Conservation (phyloP, 2,329 filamentous ascomycete species). For the Pseudogymnoascus sp. region DNA sequence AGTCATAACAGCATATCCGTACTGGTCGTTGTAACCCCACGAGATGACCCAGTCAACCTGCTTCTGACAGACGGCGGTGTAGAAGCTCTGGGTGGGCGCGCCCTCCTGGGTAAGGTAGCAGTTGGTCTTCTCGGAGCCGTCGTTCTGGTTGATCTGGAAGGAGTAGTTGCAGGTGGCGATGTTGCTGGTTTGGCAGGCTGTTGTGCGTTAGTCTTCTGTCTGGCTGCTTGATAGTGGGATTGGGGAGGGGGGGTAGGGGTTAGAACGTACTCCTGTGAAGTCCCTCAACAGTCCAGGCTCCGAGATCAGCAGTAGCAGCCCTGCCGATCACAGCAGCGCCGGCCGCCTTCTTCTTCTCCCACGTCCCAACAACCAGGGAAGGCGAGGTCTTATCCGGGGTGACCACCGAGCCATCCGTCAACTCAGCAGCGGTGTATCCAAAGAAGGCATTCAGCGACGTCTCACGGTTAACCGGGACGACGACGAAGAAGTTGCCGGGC, state of each 20-base stretch:
- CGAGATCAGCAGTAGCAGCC: not conserved
- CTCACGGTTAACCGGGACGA: not conserved
- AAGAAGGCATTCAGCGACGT: slow-evolving; percentile 9
- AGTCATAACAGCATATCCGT: slow-evolving; percentile 7
- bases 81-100: slow-evolving; percentile 1
- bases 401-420: slow-evolving; percentile 7
- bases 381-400: not conserved
- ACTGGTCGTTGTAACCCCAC: slow-evolving; percentile 3
- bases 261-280: slow-evolving; percentile 1
- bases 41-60: not conserved
- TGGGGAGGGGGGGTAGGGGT: not conserved
- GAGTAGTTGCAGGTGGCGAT: not conserved
- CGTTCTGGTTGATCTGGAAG: slow-evolving; percentile 1
- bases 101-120: not conserved
- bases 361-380: not conserved
- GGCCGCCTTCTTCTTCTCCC: not conserved
- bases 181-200: slow-evolving; percentile 3
- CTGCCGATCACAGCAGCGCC: not conserved
- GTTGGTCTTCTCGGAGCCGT: not conserved
- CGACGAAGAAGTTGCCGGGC: not conserved
- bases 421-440: slow-evolving; percentile 7
- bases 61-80: not conserved
- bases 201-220: not conserved
- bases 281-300: not conserved
- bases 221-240: not conserved